A percentile compares a stretch with the other conserved stretches of the same genome.
phyloP scores from a whole-genome alignment of 75 land plant genomes.

The Selaginella moellendorffii region DNA sequence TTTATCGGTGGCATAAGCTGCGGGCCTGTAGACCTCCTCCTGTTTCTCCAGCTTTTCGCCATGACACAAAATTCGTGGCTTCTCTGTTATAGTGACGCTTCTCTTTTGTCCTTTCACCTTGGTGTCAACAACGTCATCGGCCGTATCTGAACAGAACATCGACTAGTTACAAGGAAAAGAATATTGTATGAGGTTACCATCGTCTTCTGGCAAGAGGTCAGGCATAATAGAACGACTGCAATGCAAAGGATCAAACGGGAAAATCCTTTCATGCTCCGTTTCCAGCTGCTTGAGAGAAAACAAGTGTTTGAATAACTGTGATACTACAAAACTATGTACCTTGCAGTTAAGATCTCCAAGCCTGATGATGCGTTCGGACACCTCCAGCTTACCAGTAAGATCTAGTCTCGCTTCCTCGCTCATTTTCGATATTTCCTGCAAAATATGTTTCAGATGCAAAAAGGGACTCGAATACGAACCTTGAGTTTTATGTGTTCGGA shows the following conservation, averaged over 20 bases:
- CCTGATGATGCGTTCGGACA: conserved; percentile 12
- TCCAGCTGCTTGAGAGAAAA: conserved; percentile 13
- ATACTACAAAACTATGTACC: not conserved
- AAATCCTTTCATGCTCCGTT: conserved; percentile 23
- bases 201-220: conserved; percentile 2
- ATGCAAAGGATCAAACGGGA: conserved; percentile 27
- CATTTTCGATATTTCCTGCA: conserved; percentile 21
- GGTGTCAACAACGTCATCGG: not conserved
- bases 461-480: conserved; percentile 5
- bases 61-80: conserved; percentile 4
- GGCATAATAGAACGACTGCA: conserved; percentile 15
- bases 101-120: conserved; percentile 3
- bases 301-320: not conserved
- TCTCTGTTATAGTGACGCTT: not conserved
- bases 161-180: not conserved
- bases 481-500: conserved; percentile 24
- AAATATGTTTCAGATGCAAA: not conserved
- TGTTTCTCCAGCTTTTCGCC: not conserved
- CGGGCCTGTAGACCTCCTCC: conserved; percentile 2
- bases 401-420: conserved; percentile 17
- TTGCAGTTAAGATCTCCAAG: conserved; percentile 13
- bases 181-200: not conserved
- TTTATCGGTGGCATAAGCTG: conserved; percentile 20
- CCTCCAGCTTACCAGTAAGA: conserved; percentile 10
- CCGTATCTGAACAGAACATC: not conserved